Conservation (phyloP, 371 early-diverging fungal genomes). For the Syncephalastrum sp. region DNA sequence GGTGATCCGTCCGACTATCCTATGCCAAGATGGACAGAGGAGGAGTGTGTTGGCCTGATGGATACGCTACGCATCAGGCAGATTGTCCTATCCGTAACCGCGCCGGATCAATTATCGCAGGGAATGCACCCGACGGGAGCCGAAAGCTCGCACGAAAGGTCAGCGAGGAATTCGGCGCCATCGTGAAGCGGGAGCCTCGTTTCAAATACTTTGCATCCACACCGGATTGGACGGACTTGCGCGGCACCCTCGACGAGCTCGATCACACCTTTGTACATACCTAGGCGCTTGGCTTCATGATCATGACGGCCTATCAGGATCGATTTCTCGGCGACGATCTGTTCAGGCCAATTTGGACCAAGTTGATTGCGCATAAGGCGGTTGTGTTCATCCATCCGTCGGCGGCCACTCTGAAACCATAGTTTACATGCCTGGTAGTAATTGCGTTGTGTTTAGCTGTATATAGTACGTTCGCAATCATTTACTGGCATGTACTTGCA, state of each 20-base stretch:
- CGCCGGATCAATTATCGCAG: constrained; percentile 7
- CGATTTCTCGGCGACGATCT: constrained; percentile 6
- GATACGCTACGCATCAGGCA: neutral
- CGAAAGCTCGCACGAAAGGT: neutral
- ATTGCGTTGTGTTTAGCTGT: no score
- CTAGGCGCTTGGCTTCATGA: constrained; percentile 7
- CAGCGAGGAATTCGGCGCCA: neutral
- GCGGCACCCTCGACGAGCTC: constrained; percentile 8
- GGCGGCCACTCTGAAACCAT: neutral
- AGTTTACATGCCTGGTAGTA: no score
- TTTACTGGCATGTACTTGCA: no score
- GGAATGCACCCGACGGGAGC: constrained; percentile 1
- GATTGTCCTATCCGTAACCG: constrained; percentile 8
- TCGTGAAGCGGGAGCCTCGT: neutral
- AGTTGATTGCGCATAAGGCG: constrained; percentile 10
- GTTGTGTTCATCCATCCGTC: constrained; percentile 15
- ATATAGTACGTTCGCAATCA: no score
- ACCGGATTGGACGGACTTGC: constrained; percentile 10
- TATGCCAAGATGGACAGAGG: constrained; percentile 7
- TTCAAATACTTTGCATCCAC: constrained; percentile 1
- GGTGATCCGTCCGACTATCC: constrained; percentile 11
- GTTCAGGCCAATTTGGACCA: constrained; percentile 14
- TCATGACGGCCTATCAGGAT: constrained; percentile 5
- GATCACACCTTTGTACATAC: constrained; percentile 8
- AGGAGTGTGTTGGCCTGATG: constrained; percentile 5